phyloP scores from a whole-genome alignment of 2,329 filamentous ascomycete genomes.

The Ophiostoma himal-ulmi region DNA sequence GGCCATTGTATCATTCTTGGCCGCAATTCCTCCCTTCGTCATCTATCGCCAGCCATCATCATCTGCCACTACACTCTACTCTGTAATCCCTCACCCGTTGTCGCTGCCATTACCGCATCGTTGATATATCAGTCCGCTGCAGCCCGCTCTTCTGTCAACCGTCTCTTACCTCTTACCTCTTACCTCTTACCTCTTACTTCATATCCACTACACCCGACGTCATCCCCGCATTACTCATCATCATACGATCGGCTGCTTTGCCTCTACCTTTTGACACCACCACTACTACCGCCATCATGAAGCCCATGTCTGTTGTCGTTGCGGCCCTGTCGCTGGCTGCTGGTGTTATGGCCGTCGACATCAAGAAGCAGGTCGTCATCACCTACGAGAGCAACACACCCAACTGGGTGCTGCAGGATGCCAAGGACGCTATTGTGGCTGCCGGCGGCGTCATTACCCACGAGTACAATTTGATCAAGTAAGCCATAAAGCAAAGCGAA shows the following conservation, averaged over 20 bases:
- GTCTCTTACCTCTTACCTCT: neutral
- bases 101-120: neutral
- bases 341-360: constrained; percentile 56
- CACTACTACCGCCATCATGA: constrained; percentile 50
- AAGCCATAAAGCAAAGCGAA: constrained; percentile 32
- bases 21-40: neutral
- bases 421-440: constrained; percentile 63
- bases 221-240: constrained; percentile 12
- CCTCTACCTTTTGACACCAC: neutral
- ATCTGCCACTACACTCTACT: neutral
- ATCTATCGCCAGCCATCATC: neutral
- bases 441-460: constrained; percentile 75
- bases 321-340: constrained; percentile 54
- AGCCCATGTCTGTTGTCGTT: constrained; percentile 48
- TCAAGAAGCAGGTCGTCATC: constrained; percentile 69
- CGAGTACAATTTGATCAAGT: constrained; percentile 65
- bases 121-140: neutral
- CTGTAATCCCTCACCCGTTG: neutral
- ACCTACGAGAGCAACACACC: constrained; percentile 68
- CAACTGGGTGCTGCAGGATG: constrained; percentile 59
- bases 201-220: neutral
- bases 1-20: constrained; percentile 5
- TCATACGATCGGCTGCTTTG: neutral
- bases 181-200: neutral
- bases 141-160: neutral